Conservation (phyloP, 1,284 basidiomycete species). For the Coniferiporia sulphurascens region DNA sequence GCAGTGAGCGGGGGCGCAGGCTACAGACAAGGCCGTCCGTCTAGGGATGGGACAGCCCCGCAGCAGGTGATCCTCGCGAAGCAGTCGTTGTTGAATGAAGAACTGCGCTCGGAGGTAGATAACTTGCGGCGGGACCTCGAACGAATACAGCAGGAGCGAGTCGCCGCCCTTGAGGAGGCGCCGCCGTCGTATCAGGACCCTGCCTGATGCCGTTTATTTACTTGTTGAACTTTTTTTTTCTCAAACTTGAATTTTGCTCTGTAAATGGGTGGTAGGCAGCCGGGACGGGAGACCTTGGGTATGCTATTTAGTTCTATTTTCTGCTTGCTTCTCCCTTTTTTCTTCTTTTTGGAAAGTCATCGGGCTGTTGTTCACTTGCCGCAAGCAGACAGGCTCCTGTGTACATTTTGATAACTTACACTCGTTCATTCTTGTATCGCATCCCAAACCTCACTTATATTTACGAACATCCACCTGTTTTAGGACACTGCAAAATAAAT, state of each 20-base stretch:
- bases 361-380: too few species aligned
- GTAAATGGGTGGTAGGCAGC: too few species aligned
- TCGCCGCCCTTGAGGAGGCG: not conserved
- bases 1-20: not conserved
- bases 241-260: not conserved
- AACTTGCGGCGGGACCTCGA: constrained; percentile 24
- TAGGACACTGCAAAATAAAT: too few species aligned
- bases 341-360: too few species aligned
- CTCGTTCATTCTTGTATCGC: too few species aligned
- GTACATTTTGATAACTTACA: too few species aligned
- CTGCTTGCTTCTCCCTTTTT: too few species aligned
- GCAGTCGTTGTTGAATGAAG: constrained; percentile 17
- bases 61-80: constrained; percentile 15
- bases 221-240: not conserved
- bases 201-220: not conserved
- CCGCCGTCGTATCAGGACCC: constrained; percentile 12
- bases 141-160: constrained; percentile 20
- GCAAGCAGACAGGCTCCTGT: too few species aligned
- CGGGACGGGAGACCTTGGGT: too few species aligned
- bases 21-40: not conserved
- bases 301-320: too few species aligned
- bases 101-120: constrained; percentile 23
- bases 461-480: too few species aligned
- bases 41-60: not conserved
- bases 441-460: too few species aligned